Base-by-base conservation (phyloP, 495 filamentous ascomycete species). In the Podospora australis region DNA sequence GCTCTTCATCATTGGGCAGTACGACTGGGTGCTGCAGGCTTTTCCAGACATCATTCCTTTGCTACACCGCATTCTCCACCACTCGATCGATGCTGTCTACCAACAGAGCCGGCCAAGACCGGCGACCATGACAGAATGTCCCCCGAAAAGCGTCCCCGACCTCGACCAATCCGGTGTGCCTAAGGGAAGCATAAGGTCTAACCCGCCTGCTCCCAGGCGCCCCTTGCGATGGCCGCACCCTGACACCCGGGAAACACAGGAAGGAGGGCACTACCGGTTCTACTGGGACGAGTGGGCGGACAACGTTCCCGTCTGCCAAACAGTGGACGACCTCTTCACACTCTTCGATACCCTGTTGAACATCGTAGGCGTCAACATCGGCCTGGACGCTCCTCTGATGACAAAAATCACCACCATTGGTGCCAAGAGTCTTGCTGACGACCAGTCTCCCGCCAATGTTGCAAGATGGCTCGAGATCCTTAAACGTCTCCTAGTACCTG, bases 211-310 rank as follows among this genome's bases (percentile, higher is more conserved):
- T 0, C 57, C 78, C 30, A 78, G 80, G 29, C 83, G 84, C 56
- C 73, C 77, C 4, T 61, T 91, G 42, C 77, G 81, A 46, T 94
- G 88, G 88, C 83, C 88, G 16, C 80, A 83, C 54, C 72, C 88
- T 11, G 90, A 95, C 49, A 80, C 78, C 52, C 75, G 75, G 41
- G 88, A 90, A 51, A 78, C 73, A 5, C 79, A 77, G 30, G 86
- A 90, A 57, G 83, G 82, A 6, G 77, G 73, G 4, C 78, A 82
- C 39, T 96, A 95, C 59, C 78, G 85, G 21, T 97, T 94, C 63
- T 99, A 97, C 66, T 96, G 89, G 82, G 91, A 96, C 49, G 90
- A 97, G 46, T 99, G 94, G 94, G 75, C 84, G 8, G 91, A 97
- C 52, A 91, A 89, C 52, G 73, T 97, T 23, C 94, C 94, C 2